Conservation (phyloP, 2,329 filamentous ascomycete genomes). For the Aspergillus nomiae region DNA sequence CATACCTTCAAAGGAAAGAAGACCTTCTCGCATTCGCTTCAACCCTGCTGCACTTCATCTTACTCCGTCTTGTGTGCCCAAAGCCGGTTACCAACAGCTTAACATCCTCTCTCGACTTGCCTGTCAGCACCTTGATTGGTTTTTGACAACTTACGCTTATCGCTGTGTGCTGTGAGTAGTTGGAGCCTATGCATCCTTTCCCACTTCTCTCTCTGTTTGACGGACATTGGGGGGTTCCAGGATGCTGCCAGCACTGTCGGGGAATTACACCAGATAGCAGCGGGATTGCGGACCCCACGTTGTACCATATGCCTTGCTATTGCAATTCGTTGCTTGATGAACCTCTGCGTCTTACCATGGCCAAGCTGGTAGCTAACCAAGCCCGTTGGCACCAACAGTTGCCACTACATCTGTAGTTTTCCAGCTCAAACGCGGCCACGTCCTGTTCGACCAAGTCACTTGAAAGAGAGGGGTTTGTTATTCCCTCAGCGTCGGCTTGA, state of each 20-base stretch:
- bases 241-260: slow-evolving; percentile 3
- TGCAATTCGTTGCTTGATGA: slow-evolving; percentile 2
- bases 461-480: background rate
- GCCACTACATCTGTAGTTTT: slow-evolving; percentile 2
- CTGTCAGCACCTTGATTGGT: background rate
- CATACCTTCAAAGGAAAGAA: background rate
- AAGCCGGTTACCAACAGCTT: background rate
- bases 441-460: slow-evolving; percentile 3
- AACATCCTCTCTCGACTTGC: background rate
- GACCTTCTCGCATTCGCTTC: background rate
- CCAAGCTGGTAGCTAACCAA: slow-evolving; percentile 2
- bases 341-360: background rate
- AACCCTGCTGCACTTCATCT: background rate
- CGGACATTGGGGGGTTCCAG: background rate
- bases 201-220: slow-evolving; percentile 5
- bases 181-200: slow-evolving; percentile 1
- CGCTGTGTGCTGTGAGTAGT: background rate
- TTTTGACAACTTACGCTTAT: background rate
- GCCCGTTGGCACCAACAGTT: slow-evolving; percentile 1
- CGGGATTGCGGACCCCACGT: slow-evolving; percentile 1
- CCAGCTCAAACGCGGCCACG: slow-evolving; percentile 5
- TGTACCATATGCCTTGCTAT: slow-evolving; percentile 1
- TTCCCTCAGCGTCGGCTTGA: background rate
- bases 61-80: background rate
- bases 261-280: slow-evolving; percentile 1